These are phyloP conservation scores for Diversispora eburnea DNA, from an alignment of 192 early-diverging fungal species.

Conservation along the genomic window DNA sequence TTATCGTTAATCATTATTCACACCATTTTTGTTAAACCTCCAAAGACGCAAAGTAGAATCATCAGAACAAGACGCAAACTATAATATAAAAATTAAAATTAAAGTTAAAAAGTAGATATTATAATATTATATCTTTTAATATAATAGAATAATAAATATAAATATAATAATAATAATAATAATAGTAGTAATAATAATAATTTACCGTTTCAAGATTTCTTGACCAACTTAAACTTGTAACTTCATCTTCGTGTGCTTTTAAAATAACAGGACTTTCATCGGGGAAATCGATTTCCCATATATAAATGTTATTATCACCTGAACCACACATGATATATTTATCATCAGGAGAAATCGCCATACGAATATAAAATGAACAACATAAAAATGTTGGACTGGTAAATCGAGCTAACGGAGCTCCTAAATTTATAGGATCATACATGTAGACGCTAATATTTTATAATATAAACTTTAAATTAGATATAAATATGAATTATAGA, in stretches of 20 bases:
- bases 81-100: constrained; percentile 23
- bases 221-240: constrained; percentile 70
- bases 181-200: background rate
- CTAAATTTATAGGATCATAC: constrained; percentile 53
- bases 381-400: constrained; percentile 48
- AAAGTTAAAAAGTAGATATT: too few relatives aligned
- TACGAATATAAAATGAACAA: constrained; percentile 61
- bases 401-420: constrained; percentile 45
- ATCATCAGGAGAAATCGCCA: constrained; percentile 66
- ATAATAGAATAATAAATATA: background rate
- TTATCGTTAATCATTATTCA: too few relatives aligned
- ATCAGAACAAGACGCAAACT: constrained; percentile 74
- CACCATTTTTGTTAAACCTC: constrained; percentile 36
- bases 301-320: constrained; percentile 51
- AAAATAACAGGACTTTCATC: constrained; percentile 45
- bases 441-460: constrained; percentile 54
- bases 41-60: constrained; percentile 70
- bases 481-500: background rate
- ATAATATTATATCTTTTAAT: constrained; percentile 7
- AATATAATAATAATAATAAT: background rate
- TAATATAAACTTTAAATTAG: background rate
- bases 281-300: constrained; percentile 61
- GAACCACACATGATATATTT: constrained; percentile 66
- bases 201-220: constrained; percentile 45
- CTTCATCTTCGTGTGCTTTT: constrained; percentile 60